phyloP scores from a whole-genome alignment of 2,329 filamentous ascomycete species.

The Fusarium sp. region DNA sequence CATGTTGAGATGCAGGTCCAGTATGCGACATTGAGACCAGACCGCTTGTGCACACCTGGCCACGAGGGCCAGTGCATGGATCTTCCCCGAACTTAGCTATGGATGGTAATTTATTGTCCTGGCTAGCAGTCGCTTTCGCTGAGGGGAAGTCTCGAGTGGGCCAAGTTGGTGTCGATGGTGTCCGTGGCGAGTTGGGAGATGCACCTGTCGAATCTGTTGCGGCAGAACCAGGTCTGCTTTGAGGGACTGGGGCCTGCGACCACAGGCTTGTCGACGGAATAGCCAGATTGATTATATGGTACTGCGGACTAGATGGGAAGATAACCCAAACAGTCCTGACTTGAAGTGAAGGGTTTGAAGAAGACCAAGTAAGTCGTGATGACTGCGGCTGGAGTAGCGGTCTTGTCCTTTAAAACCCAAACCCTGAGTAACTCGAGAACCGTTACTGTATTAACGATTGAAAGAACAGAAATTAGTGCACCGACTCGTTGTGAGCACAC shows the following conservation, averaged over 20 bases:
- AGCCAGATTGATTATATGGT: slow-evolving; percentile 49
- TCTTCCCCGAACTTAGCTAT: slow-evolving; percentile 45
- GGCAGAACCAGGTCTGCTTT: slow-evolving; percentile 49
- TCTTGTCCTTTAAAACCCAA: slow-evolving; percentile 8
- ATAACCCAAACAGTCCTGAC: slow-evolving; percentile 52
- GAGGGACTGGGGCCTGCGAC: slow-evolving; percentile 49
- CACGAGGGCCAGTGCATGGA: slow-evolving; percentile 69
- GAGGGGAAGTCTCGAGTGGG: slow-evolving; percentile 36
- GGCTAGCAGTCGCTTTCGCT: slow-evolving; percentile 36
- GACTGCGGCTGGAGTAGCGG: slow-evolving; percentile 2
- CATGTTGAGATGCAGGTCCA: slow-evolving; percentile 66
- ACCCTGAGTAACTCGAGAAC: slow-evolving; percentile 14
- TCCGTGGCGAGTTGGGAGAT: slow-evolving; percentile 51
- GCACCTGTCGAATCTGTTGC: slow-evolving; percentile 49
- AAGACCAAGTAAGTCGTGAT: slow-evolving; percentile 8
- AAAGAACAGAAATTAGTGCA: slow-evolving; percentile 26
- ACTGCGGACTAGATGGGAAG: slow-evolving; percentile 49
- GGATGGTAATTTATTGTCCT: slow-evolving; percentile 36
- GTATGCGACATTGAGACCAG: slow-evolving; percentile 73
- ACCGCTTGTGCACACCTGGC: slow-evolving; percentile 65
- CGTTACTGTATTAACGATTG: slow-evolving; percentile 17
- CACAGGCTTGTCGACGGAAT: slow-evolving; percentile 49
- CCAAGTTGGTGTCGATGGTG: slow-evolving; percentile 51
- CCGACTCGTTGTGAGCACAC: slow-evolving; percentile 33
- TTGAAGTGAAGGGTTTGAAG: slow-evolving; percentile 21